Evolutionary conservation across 176 grass and related monocot genomes (phyloP).

Genomic region (Triticum timopheevii): DNA sequence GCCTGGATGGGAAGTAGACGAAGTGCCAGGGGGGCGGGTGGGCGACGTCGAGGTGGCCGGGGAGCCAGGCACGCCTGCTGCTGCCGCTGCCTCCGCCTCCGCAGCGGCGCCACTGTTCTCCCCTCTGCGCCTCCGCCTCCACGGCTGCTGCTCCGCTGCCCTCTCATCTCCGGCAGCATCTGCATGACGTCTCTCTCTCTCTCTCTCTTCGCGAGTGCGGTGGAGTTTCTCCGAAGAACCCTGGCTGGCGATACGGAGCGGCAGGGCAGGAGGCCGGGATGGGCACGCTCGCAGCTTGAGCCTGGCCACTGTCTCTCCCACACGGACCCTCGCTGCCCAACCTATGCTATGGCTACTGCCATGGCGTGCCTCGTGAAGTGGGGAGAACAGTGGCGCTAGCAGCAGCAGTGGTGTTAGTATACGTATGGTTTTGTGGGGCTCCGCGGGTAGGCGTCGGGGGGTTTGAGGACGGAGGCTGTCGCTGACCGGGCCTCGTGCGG

Average conservation of each 20-base stretch:
- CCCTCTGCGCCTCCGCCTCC: not conserved
- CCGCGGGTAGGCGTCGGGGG: not conserved
- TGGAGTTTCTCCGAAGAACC: not conserved
- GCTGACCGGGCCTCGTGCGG: constrained; percentile 24
- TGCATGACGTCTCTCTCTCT: not conserved
- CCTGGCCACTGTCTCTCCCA: not conserved
- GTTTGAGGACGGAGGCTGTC: not conserved
- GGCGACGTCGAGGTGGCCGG: constrained; percentile 21
- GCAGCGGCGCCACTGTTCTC: not conserved
- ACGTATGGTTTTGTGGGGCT: not conserved
- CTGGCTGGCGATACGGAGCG: not conserved
- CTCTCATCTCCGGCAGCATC: constrained; percentile 8
- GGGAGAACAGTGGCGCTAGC: not conserved
- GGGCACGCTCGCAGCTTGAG: not conserved
- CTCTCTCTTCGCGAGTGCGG: not conserved
- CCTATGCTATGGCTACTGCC: not conserved
- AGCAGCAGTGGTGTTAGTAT: too few relatives aligned
- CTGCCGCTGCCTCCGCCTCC: not conserved
- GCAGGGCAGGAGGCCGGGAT: not conserved
- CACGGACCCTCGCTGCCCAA: not conserved
- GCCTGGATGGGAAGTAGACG: constrained; percentile 37
- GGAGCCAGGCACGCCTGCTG: not conserved
- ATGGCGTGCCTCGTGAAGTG: constrained; percentile 37
- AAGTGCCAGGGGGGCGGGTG: constrained; percentile 41
- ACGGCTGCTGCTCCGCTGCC: not conserved